Base-by-base conservation (phyloP, 352 stramenopile genomes). In the Pythium sukuiense region DNA sequence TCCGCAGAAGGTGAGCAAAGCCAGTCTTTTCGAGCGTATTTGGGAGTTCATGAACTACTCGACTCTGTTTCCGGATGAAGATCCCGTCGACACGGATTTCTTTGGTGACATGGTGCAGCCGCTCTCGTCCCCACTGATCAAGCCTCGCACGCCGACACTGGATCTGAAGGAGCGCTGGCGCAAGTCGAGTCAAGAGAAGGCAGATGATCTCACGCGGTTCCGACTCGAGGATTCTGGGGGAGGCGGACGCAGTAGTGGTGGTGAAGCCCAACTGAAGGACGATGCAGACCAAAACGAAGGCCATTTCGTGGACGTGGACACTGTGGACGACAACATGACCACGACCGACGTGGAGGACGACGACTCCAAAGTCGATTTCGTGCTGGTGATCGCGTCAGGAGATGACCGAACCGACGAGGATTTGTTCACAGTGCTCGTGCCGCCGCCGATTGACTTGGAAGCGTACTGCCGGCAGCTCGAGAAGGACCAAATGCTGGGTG, bases 41-140 rank as follows among this genome's bases (percentile, higher is more conserved):
- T 94, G 85, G 85, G 82, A 92, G 72, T 94, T 84, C 62, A 91
- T 91, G 83, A 92, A 92, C 59, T 89, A 87, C 73, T 62, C 69
- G 27, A 73, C 72, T 2, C 55, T 92, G 41, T 91, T 87, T 54
- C 83, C 83, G 1, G 76, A 88, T n/a, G 83, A 93, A 59, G 70
- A 83, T 16, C 68, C 75, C 0, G 79, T 89, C 24, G 80, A 76
- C 4, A 90, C 83, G 0, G 76, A 87, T 13, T 92, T 90, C 65
- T 90, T 94, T 64, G 85, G 85, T 39, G 83, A 91, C 24, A 58
- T 65, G 8, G 74, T 89, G 1, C 73, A 81, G 26, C 67, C 73
- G 12, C 35, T 72, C 2, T 70, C 67, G 2, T 89, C 83, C n/a
- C 78, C 83, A 11, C 71, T 85, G 35, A 61, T 77, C 0, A 89